Conservation (phyloP, 2,329 filamentous ascomycete genomes). For the Fusarium ambrosium region DNA sequence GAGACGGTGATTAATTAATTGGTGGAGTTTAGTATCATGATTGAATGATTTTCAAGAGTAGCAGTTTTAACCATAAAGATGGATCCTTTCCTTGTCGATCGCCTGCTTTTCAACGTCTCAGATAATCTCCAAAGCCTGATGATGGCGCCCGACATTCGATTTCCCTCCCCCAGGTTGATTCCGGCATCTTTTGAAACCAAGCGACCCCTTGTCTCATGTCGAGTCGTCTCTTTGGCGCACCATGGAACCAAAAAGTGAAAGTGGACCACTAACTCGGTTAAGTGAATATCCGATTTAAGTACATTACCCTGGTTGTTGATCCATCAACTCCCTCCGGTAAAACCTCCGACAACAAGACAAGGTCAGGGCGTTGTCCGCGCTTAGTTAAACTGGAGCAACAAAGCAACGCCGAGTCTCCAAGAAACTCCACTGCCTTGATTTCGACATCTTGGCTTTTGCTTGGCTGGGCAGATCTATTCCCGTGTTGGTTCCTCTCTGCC, state of each 20-base stretch:
- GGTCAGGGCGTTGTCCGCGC: neutral
- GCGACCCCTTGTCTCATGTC: neutral
- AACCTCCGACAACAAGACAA: neutral
- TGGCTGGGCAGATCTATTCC: neutral
- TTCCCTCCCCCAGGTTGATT: neutral
- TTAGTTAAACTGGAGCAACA: neutral
- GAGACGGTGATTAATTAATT: neutral
- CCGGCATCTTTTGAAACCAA: too few relatives aligned
- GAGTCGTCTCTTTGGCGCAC: too few relatives aligned
- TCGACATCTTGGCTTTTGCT: neutral
- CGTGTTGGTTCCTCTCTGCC: neutral
- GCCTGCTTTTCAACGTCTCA: neutral
- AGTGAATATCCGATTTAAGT: neutral
- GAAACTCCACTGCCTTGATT: neutral
- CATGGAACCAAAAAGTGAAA: neutral
- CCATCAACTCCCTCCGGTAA: conserved; percentile 1
- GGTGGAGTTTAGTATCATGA: neutral
- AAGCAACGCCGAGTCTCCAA: neutral
- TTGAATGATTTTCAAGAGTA: neutral
- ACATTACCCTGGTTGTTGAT: neutral
- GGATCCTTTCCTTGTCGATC: neutral
- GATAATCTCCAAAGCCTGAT: neutral
- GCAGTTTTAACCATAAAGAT: neutral
- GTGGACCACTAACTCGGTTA: neutral
- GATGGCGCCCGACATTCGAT: conserved; percentile 2